phyloP scores from a whole-genome alignment of 2,329 filamentous ascomycete genomes.

The Penicillium sp. region DNA sequence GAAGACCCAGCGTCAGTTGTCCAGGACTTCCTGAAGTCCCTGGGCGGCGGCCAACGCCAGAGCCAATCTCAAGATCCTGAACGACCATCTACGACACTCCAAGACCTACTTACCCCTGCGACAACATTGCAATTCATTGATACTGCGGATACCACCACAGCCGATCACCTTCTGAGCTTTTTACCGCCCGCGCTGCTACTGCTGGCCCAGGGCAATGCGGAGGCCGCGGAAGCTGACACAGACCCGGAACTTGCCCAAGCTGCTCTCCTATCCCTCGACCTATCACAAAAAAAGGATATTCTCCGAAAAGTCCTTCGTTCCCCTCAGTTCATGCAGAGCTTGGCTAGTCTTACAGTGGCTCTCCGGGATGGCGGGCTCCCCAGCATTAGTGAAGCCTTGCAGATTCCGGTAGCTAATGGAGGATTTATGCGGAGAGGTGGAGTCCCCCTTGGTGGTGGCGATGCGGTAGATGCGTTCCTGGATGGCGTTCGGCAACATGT shows the following conservation, averaged over 20 bases:
- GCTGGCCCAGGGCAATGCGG: slow-evolving; percentile 68
- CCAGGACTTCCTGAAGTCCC: slow-evolving; percentile 83
- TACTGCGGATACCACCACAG: slow-evolving; percentile 61
- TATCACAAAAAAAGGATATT: slow-evolving; percentile 76
- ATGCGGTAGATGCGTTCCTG: slow-evolving; percentile 88
- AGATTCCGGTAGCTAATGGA: slow-evolving; percentile 78
- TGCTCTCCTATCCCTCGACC: slow-evolving; percentile 71
- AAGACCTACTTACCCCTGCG: slow-evolving; percentile 77
- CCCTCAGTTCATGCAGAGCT: slow-evolving; percentile 86
- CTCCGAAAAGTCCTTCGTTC: slow-evolving; percentile 81
- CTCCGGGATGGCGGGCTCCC: slow-evolving; percentile 87
- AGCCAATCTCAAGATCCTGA: slow-evolving; percentile 52
- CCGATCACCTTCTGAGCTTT: slow-evolving; percentile 74
- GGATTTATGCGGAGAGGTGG: slow-evolving; percentile 76
- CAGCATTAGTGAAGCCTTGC: slow-evolving; percentile 82
- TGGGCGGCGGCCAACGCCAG: slow-evolving; percentile 58
- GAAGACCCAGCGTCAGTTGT: slow-evolving; percentile 76
- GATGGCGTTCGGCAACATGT: slow-evolving; percentile 82
- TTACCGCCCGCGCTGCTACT: slow-evolving; percentile 78
- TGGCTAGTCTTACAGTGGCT: slow-evolving; percentile 82
- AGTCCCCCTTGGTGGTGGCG: slow-evolving; percentile 82
- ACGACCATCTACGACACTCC: slow-evolving; percentile 77
- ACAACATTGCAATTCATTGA: slow-evolving; percentile 78
- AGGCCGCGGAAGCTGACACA: slow-evolving; percentile 65
- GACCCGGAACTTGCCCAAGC: slow-evolving; percentile 68